Percentiles rank a stretch among this genome's conserved stretches.
Conservation (phyloP, 163 green algal genomes). For the Volvox carteri region DNA sequence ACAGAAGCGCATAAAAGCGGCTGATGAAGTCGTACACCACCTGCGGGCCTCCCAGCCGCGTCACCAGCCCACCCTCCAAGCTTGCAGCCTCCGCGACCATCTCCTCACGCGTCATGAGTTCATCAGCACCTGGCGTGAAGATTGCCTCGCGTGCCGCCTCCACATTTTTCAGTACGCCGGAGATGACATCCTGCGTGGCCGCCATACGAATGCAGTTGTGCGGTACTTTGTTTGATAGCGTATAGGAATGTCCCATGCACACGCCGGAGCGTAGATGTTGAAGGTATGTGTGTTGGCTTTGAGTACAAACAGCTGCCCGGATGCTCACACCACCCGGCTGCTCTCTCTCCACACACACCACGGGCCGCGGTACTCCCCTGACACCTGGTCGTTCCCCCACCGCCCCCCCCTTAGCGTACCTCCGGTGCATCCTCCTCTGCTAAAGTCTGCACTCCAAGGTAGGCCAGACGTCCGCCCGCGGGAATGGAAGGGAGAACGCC, state of each 20-base stretch:
- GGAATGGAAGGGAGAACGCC: too few relatives aligned
- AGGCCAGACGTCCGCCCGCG: too few relatives aligned
- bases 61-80: neutral
- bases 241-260: too few relatives aligned
- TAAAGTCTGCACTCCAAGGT: constrained; percentile 3
- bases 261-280: too few relatives aligned
- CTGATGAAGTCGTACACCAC: constrained; percentile 21
- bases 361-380: neutral
- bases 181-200: too few relatives aligned
- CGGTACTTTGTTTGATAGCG: too few relatives aligned
- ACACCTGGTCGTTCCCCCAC: too few relatives aligned
- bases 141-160: constrained; percentile 21
- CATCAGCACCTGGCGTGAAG: constrained; percentile 48
- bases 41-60: constrained; percentile 5
- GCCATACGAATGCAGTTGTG: too few relatives aligned
- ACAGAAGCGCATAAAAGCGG: constrained; percentile 33
- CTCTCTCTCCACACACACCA: neutral
- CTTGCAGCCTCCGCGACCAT: constrained; percentile 16
- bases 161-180: constrained; percentile 34
- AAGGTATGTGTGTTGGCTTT: too few relatives aligned
- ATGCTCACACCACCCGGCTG: too few relatives aligned
- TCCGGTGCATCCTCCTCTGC: neutral
- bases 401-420: neutral
- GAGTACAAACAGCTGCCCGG: too few relatives aligned
- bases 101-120: constrained; percentile 33